Percentiles rank a stretch among this genome's conserved stretches.
Conservation (phyloP, 164 flowering plant genomes). For the Stephania cephalantha region DNA sequence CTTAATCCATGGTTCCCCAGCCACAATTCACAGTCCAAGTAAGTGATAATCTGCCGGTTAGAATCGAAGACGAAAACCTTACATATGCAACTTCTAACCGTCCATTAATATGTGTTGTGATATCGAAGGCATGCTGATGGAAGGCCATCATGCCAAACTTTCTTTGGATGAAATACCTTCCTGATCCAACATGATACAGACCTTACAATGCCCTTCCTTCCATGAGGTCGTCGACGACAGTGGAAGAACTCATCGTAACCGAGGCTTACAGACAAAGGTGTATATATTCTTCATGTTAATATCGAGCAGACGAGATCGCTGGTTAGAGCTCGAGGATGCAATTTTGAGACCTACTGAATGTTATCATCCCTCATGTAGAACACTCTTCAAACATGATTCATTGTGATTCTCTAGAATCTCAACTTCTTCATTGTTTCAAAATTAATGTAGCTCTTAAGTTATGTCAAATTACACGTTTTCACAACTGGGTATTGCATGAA, state of each 20-base stretch:
- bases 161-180: background rate
- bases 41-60: background rate
- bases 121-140: background rate
- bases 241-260: background rate
- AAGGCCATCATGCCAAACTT: background rate
- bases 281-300: background rate
- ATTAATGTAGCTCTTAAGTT: too few relatives aligned
- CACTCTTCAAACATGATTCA: background rate
- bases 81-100: background rate
- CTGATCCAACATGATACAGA: background rate
- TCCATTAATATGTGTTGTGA: background rate
- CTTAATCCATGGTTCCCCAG: background rate
- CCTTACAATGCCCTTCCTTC: background rate
- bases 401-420: background rate
- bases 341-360: background rate
- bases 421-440: too few relatives aligned
- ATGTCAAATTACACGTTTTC: too few relatives aligned
- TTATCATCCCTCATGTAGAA: background rate
- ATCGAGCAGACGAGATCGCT: background rate
- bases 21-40: background rate
- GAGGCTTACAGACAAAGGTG: background rate
- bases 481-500: too few relatives aligned
- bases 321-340: background rate
- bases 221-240: background rate
- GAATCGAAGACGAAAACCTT: background rate